Evolutionary conservation across 225 moss, liverwort and hornwort genomes (phyloP).

Genomic region (Rhytidiadelphus loreus): DNA sequence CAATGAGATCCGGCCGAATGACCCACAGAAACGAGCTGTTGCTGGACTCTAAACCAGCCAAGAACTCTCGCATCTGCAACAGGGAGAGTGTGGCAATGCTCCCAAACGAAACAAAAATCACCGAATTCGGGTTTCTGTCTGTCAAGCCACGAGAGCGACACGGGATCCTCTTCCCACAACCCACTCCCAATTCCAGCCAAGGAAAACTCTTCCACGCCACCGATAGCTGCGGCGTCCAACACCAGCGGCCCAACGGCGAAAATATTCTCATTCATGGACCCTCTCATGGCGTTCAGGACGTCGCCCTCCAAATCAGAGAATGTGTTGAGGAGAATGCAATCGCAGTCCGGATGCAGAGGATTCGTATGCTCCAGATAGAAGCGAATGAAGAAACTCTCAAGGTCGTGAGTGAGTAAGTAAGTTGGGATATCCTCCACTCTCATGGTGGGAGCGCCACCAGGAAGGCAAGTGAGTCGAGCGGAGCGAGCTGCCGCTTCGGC

Average conservation of each 20-base stretch:
- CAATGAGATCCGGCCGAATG: not conserved
- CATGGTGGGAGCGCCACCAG: not conserved
- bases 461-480: not conserved
- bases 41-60: not conserved
- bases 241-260: slow-evolving; percentile 5
- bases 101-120: slow-evolving; percentile 11
- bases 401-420: not conserved
- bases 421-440: slow-evolving; percentile 8
- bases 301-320: slow-evolving; percentile 10
- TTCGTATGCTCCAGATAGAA: too few species aligned
- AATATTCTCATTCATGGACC: not conserved
- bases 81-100: not conserved
- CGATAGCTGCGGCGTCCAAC: not conserved
- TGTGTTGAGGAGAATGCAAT: too few species aligned
- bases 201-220: not conserved
- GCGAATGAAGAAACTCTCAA: not conserved
- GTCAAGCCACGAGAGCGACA: not conserved
- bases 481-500: not conserved
- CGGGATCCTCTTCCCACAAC: not conserved
- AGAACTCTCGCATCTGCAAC: slow-evolving; percentile 4
- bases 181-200: not conserved
- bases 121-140: not conserved
- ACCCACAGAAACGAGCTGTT: not conserved
- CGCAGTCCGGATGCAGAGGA: too few species aligned
- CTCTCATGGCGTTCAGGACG: not conserved